phyloP scores from a whole-genome alignment of 495 filamentous ascomycete genomes.

The Daldinia bambusicola region DNA sequence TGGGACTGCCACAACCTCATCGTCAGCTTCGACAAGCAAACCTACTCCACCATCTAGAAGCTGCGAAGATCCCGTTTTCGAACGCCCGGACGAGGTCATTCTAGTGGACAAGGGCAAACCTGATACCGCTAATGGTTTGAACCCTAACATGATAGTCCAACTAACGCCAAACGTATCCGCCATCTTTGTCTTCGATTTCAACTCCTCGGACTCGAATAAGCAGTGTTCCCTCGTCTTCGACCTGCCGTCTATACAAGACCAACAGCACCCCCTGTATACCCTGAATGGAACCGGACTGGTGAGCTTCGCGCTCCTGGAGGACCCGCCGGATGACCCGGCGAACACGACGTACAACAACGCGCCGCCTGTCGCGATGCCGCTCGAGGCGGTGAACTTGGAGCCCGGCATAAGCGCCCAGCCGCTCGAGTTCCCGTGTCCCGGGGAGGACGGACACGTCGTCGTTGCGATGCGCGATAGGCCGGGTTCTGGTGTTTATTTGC shows the following conservation, averaged over 20 bases:
- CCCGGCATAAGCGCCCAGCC: slow-evolving; percentile 22
- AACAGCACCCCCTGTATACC: slow-evolving; percentile 53
- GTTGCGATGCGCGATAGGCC: slow-evolving; percentile 22
- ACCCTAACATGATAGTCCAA: slow-evolving; percentile 64
- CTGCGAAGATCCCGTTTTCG: slow-evolving; percentile 23
- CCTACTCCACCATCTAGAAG: slow-evolving; percentile 7
- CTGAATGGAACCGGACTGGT: slow-evolving; percentile 68
- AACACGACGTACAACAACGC: slow-evolving; percentile 64
- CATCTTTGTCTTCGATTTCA: slow-evolving; percentile 78
- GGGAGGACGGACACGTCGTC: slow-evolving; percentile 20
- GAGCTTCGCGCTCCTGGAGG: slow-evolving; percentile 60
- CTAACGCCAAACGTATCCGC: slow-evolving; percentile 66
- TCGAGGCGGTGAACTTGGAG: slow-evolving; percentile 17
- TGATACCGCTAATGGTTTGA: slow-evolving; percentile 47
- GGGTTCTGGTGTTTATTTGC: slow-evolving; percentile 19
- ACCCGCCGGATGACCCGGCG: slow-evolving; percentile 40
- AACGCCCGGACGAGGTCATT: slow-evolving; percentile 58
- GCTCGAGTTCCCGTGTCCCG: slow-evolving; percentile 39
- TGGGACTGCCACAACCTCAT: neutral
- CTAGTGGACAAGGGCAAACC: slow-evolving; percentile 68
- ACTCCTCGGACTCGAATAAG: slow-evolving; percentile 61
- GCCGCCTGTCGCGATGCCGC: slow-evolving; percentile 54
- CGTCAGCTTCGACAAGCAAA: neutral
- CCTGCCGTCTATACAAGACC: slow-evolving; percentile 64
- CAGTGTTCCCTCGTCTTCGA: slow-evolving; percentile 72